These are phyloP conservation scores for Sinapis alba DNA, from an alignment of 441 rosid species.

Conservation along the genomic window DNA sequence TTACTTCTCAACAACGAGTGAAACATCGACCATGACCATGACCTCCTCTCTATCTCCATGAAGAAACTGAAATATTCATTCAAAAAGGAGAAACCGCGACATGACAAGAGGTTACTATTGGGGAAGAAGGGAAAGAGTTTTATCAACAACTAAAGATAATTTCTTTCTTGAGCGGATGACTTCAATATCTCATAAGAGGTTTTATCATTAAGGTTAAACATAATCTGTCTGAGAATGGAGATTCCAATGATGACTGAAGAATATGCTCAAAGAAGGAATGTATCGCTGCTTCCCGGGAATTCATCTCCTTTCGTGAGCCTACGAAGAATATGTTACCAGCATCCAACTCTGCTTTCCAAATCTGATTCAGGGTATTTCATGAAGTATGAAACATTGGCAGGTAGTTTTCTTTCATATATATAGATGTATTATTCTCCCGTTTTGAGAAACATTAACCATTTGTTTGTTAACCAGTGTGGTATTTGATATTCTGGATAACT, in stretches of 20 bases:
- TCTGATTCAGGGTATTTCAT: constrained; percentile 27
- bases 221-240: constrained; percentile 67
- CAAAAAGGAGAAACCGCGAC: constrained; percentile 17
- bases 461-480: background rate
- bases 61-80: too few species aligned
- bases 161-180: constrained; percentile 81
- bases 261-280: constrained; percentile 50
- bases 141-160: constrained; percentile 69
- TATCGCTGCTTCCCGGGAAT: constrained; percentile 58
- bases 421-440: background rate
- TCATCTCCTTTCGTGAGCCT: constrained; percentile 66
- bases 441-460: background rate
- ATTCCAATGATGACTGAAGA: constrained; percentile 40
- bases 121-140: constrained; percentile 35
- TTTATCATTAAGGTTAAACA: constrained; percentile 56
- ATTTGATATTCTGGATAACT: constrained; percentile 37
- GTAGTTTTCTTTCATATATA: constrained; percentile 7
- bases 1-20: too few species aligned
- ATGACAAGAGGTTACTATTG: constrained; percentile 50
- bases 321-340: constrained; percentile 33
- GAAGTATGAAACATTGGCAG: constrained; percentile 29
- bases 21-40: too few species aligned
- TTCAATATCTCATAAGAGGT: constrained; percentile 31
- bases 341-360: constrained; percentile 4
- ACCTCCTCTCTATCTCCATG: too few species aligned